Percentiles rank a stretch among this genome's conserved stretches.
These are phyloP conservation scores for Mortierella sp. DNA, from an alignment of 371 early-diverging fungal species.

Conservation along the genomic window DNA sequence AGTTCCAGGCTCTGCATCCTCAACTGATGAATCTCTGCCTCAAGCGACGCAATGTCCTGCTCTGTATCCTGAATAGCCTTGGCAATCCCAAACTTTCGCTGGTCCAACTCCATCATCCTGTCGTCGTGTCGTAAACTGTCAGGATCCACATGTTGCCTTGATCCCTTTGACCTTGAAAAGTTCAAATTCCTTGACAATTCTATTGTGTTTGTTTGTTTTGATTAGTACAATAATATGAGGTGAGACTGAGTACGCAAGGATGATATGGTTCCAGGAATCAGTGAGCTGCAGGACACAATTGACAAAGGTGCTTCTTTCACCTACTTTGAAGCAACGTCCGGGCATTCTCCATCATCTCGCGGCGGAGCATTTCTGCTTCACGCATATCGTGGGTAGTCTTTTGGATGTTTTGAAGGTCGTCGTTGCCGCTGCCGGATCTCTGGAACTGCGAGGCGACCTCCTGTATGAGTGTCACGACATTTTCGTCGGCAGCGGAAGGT, in stretches of 20 bases:
- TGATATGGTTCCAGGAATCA: too few species aligned
- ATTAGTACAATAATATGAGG: background rate
- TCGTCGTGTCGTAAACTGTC: constrained; percentile 45
- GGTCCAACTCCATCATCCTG: constrained; percentile 40
- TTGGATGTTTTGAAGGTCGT: constrained; percentile 37
- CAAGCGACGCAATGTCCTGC: constrained; percentile 44
- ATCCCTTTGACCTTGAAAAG: constrained; percentile 25
- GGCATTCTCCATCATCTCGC: constrained; percentile 39
- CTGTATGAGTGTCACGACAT: constrained; percentile 29
- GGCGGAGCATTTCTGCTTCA: constrained; percentile 36
- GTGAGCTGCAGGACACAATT: too few species aligned
- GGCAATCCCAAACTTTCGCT: constrained; percentile 37
- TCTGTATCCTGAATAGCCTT: constrained; percentile 45
- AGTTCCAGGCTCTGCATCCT: constrained; percentile 36
- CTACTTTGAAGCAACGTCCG: constrained; percentile 34
- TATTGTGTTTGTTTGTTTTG: background rate
- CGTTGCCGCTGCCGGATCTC: constrained; percentile 15
- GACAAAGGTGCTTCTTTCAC: background rate
- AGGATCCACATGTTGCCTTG: constrained; percentile 32
- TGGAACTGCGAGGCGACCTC: constrained; percentile 47
- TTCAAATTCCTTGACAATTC: constrained; percentile 41
- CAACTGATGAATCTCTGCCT: constrained; percentile 41
- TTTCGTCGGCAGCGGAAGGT: constrained; percentile 12
- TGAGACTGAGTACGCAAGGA: too few species aligned
- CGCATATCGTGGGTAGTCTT: constrained; percentile 31